Evolutionary conservation across 805 yeast genomes (phyloP), one percentile per base, ranked within the genome.

Genomic region (Suhomyces emberorum): DNA sequence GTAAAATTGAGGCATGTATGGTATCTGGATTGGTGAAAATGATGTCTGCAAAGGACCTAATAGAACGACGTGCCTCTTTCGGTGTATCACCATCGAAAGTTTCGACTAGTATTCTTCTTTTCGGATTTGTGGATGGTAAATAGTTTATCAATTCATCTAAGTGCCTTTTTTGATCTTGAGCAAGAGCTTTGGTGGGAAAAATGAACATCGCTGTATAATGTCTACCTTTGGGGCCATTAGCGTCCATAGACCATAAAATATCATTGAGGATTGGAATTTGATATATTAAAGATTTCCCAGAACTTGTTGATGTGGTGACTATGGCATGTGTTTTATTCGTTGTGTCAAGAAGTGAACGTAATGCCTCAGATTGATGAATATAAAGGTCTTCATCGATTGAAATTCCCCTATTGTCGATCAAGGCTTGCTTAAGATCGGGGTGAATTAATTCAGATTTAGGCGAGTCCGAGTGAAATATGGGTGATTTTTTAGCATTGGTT

Each of bases 11-110:
- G 0, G 87, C 74, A 57, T 93, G 98, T 2, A 93, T 65, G 70
- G 89, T 87, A 55, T 93, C 99, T 0, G 99, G 99, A 52, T 93
- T 93, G 0, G 98, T 87, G 57, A 93, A 88, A 8, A 93, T 79
- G 4, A 93, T 83, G 37, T 83, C 79, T 0, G 95, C 88, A 32
- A 69, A 66, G 16, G 70, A 65, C 37, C 88, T 69, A 14, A 89
- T 74, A 15, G 50, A 48, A 0, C 58, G 57, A 19, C 97, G 68
- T 15, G 66, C 65, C 2, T 65, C 66, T 23, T 65, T 54, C 2
- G 82, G 84, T 0, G 98, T 91, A 57, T 93, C 99, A 7, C 98
- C 99, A 61, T 93, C 99, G 53, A 78, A 89, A 0, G 97, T 86
- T 32, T 83, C 91, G 2, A 81, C 84, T 20, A 20, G 22, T 1